These are phyloP conservation scores for Crithidia bombi DNA, from an alignment of 208 protist genomes.

Conservation along the genomic window DNA sequence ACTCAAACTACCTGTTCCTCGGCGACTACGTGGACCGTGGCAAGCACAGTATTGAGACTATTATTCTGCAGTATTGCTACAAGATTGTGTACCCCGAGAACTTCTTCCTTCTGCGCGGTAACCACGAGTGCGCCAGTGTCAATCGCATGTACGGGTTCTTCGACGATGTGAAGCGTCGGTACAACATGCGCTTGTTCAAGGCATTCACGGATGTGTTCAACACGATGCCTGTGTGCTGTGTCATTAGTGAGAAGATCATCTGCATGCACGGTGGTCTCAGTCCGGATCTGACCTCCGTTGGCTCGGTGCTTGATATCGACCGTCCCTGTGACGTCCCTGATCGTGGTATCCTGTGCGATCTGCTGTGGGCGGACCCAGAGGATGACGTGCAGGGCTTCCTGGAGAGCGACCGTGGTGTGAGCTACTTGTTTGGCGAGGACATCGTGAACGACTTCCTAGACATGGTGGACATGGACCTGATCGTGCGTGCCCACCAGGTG, in stretches of 20 bases:
- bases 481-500: constrained; percentile 99
- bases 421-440: constrained; percentile 98
- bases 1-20: constrained; percentile 99
- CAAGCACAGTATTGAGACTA: constrained; percentile 95
- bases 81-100: constrained; percentile 98
- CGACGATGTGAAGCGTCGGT: constrained; percentile 96
- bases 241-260: constrained; percentile 99
- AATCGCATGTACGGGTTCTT: constrained; percentile 99
- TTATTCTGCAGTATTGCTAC: constrained; percentile 92
- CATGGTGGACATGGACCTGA: constrained; percentile 99
- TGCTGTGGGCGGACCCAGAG: constrained; percentile 98
- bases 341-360: constrained; percentile 98
- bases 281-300: constrained; percentile 95
- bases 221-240: constrained; percentile 98
- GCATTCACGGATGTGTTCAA: constrained; percentile 99
- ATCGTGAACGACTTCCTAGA: constrained; percentile 98
- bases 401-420: constrained; percentile 98
- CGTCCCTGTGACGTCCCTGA: constrained; percentile 99
- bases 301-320: constrained; percentile 94
- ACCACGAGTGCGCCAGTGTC: constrained; percentile 98
- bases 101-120: constrained; percentile 99
- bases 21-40: constrained; percentile 99
- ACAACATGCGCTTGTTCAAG: constrained; percentile 98
- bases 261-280: constrained; percentile 99
- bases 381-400: constrained; percentile 94